phyloP scores from a whole-genome alignment of 371 early-diverging fungal species.

The Fennellomyces sp. region DNA sequence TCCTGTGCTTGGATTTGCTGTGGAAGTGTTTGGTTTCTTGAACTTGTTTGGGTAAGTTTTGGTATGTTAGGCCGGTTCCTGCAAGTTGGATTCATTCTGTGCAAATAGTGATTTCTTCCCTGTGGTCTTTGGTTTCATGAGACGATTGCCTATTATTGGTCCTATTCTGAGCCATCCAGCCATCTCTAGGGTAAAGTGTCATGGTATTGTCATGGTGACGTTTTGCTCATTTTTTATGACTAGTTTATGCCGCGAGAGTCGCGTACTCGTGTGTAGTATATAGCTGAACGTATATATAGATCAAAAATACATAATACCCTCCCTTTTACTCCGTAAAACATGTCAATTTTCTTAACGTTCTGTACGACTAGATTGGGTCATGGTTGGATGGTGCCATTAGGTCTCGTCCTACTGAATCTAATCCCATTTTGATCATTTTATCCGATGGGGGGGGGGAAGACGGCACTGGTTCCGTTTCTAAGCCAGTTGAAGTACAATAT shows the following conservation, averaged over 20 bases:
- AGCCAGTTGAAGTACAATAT: too few species aligned
- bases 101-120: conserved; percentile 97
- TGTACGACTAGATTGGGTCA: too few species aligned
- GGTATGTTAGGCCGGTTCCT: neutral
- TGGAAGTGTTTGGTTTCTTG: conserved; percentile 93
- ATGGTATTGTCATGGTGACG: neutral
- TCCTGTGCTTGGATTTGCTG: conserved; percentile 87
- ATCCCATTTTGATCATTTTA: too few species aligned
- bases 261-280: conserved; percentile 18
- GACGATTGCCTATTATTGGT: conserved; percentile 90
- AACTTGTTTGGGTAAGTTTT: conserved; percentile 91
- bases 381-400: too few species aligned
- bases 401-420: too few species aligned
- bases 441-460: too few species aligned
- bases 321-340: too few species aligned
- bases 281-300: too few species aligned
- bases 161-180: conserved; percentile 81
- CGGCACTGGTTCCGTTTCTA: too few species aligned
- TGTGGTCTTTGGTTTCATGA: conserved; percentile 83
- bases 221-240: neutral
- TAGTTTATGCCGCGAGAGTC: conserved; percentile 26
- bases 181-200: conserved; percentile 66
- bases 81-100: too few species aligned
- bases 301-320: too few species aligned
- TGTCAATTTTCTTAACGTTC: too few species aligned